Base-by-base conservation (phyloP, 2,329 filamentous ascomycete genomes). In the Exutisphaerella laricina region DNA sequence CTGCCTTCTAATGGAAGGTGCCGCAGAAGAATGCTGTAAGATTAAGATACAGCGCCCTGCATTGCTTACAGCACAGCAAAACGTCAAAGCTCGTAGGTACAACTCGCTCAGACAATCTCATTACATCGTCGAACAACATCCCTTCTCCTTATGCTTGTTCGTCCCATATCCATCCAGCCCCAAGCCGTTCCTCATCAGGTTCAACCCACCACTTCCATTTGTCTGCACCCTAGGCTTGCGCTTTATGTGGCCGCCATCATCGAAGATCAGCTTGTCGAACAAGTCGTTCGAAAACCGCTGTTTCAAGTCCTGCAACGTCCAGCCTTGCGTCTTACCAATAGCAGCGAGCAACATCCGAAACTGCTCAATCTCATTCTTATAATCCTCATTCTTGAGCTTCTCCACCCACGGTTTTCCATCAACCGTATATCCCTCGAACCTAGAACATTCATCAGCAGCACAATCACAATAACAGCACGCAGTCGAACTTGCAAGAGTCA, bases 271-370 rank as follows among this genome's bases (percentile, higher is more conserved):
- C 4, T 21, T 20, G 21, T 48, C 45, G 28, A 44, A 48, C 12
- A 48, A 20, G 14, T 48, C 37, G 36, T 48, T 48, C 20, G 45
- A 48, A 14, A 44, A 48, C 14, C 45, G 26, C n/a, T 29, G 23
- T 22, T 48, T 34, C 21, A 48, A 23, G 21, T 48, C 41, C n/a
- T 33, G 41, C 26, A 48, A 23, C n/a, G 41, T 48, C 45, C 45
- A 48, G 10, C 41, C 45, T 12, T 48, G 45, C 25, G 30, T 39
- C 28, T 36, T 20, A 7, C 45, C 45, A 33, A 48, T 45, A 4
- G 13, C 18, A 2, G 37, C 17, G 9, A 48, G 23, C 13, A 43
- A 18, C 7, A 17, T 37, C 18, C 41, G 42, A 37, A 48, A 48
- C 17, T 44, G 30, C 14, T 26, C 16, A 26, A 48, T 44, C 26